Evolutionary conservation across 73 alveolate genomes (phyloP).

Genomic region (Breviolum minutum): DNA sequence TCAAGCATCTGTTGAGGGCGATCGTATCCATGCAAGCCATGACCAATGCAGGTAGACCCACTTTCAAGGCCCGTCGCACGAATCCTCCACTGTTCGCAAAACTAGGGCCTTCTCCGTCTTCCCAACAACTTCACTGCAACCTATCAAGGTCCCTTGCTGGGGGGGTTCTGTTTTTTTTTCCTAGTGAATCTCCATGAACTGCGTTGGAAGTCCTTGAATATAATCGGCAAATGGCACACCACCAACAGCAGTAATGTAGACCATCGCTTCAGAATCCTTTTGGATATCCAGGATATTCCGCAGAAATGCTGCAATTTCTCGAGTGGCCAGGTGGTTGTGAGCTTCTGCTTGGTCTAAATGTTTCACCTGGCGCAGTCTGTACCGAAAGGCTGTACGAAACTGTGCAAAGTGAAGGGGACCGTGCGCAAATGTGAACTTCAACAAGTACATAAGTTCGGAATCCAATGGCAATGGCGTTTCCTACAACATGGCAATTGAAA

Average conservation of each 20-base stretch:
- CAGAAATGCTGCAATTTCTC: conserved; percentile 45
- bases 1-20: conserved; percentile 43
- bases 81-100: conserved; percentile 43
- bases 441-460: neutral
- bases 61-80: conserved; percentile 27
- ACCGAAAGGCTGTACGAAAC: neutral
- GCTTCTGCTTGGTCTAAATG: conserved; percentile 19
- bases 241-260: conserved; percentile 81
- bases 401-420: too few relatives aligned
- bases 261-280: conserved; percentile 61
- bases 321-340: conserved; percentile 8
- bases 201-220: conserved; percentile 30
- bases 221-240: conserved; percentile 69
- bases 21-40: conserved; percentile 83
- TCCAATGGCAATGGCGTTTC: too few relatives aligned
- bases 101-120: too few relatives aligned
- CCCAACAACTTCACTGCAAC: neutral
- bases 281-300: neutral
- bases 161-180: too few relatives aligned
- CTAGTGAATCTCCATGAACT: neutral
- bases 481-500: neutral
- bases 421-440: neutral
- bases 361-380: neutral
- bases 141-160: neutral
- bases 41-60: conserved; percentile 74